These are phyloP conservation scores for Apiospora malaysiana DNA, from an alignment of 2,329 filamentous ascomycete species.

Conservation along the genomic window DNA sequence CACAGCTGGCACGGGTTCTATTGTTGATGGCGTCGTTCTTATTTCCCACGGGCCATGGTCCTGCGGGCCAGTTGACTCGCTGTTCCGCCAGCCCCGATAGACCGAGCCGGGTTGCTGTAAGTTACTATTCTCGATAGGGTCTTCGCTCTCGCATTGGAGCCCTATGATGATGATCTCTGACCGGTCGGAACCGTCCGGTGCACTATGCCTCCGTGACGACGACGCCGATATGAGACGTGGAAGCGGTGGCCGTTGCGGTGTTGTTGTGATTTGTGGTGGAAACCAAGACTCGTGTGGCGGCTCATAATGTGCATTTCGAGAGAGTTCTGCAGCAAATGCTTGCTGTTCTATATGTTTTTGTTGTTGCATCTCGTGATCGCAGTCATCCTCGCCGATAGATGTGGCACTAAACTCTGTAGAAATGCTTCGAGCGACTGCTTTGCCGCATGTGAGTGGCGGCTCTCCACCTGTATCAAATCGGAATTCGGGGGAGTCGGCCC, in stretches of 20 bases:
- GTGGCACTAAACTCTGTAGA: background rate
- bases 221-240: background rate
- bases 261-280: background rate
- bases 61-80: background rate
- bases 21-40: background rate
- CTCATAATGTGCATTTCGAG: background rate
- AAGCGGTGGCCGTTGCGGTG: background rate
- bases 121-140: background rate
- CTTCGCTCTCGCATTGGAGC: background rate
- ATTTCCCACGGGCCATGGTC: background rate
- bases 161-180: constrained; percentile 4
- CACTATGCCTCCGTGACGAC: background rate
- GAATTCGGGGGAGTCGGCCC: background rate
- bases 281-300: background rate
- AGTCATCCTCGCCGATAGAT: background rate
- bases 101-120: background rate
- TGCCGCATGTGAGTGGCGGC: background rate
- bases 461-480: background rate
- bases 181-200: background rate
- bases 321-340: background rate
- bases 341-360: background rate
- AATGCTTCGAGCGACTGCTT: background rate
- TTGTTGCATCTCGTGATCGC: background rate
- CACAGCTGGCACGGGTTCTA: background rate
- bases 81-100: background rate